Percentiles rank a stretch among this genome's conserved stretches.
Evolutionary conservation across 2,329 filamentous ascomycete genomes (phyloP).

Genomic region (Ilyonectria sp.): DNA sequence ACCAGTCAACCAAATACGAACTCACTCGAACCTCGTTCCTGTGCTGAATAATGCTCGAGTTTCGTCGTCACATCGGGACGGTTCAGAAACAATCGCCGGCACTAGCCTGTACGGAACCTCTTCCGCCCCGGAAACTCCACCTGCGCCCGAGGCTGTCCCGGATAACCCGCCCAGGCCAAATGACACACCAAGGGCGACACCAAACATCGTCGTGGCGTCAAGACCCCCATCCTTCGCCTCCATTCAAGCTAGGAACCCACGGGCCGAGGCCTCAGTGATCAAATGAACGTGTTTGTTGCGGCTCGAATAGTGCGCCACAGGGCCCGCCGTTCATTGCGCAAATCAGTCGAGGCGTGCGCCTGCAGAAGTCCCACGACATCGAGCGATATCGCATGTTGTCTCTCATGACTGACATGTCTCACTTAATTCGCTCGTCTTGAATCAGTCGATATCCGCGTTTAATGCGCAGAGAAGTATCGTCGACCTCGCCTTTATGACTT

Average conservation of each 20-base stretch:
- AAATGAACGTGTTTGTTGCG: slow-evolving; percentile 34
- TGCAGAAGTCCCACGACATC: slow-evolving; percentile 39
- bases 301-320: slow-evolving; percentile 39
- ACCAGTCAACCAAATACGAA: neutral
- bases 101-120: slow-evolving; percentile 13
- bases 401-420: slow-evolving; percentile 40
- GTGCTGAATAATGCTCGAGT: slow-evolving; percentile 22
- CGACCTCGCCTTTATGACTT: slow-evolving; percentile 15
- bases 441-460: slow-evolving; percentile 36
- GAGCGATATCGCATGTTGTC: slow-evolving; percentile 34
- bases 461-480: slow-evolving; percentile 14
- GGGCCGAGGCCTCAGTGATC: slow-evolving; percentile 15
- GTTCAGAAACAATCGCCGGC: slow-evolving; percentile 6
- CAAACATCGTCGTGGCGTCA: slow-evolving; percentile 20
- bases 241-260: slow-evolving; percentile 1
- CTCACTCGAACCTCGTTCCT: neutral
- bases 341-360: slow-evolving; percentile 42
- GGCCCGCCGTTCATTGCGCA: slow-evolving; percentile 43
- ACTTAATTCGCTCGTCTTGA: slow-evolving; percentile 31
- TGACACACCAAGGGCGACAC: slow-evolving; percentile 9
- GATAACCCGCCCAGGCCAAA: slow-evolving; percentile 15
- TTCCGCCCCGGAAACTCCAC: slow-evolving; percentile 23
- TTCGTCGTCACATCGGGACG: neutral
- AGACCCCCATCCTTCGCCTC: slow-evolving; percentile 14
- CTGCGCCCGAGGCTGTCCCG: neutral